Evolutionary conservation across 2,329 filamentous ascomycete species (phyloP).

Genomic region (Colletotrichum aenigma): DNA sequence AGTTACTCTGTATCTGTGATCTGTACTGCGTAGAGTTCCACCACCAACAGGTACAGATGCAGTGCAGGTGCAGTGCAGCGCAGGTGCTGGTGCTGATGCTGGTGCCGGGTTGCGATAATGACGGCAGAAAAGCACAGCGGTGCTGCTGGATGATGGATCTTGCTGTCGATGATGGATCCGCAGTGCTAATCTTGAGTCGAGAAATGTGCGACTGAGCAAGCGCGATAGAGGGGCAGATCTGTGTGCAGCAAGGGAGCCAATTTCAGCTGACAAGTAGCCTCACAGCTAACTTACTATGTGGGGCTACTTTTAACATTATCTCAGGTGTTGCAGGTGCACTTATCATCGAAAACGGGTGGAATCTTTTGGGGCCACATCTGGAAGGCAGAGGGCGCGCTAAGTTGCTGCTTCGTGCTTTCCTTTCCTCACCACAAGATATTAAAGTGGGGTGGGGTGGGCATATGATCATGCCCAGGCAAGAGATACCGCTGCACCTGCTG

Average conservation of each 20-base stretch:
- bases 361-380: not conserved
- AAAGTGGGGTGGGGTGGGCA: not conserved
- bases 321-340: not conserved
- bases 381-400: not conserved
- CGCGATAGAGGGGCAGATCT: not conserved
- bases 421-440: not conserved
- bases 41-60: not conserved
- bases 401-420: not conserved
- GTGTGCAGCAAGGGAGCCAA: not conserved
- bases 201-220: not conserved
- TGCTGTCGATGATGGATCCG: not conserved
- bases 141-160: not conserved
- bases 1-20: not conserved
- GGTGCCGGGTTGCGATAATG: not conserved
- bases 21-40: not conserved
- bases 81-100: not conserved
- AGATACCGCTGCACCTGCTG: not conserved
- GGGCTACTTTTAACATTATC: not conserved
- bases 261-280: not conserved
- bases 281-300: rapidly evolving
- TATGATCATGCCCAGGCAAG: not conserved
- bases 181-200: not conserved
- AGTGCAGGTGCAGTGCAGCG: not conserved
- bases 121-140: not conserved
- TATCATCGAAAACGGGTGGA: not conserved